Conservation (phyloP, 345 rosid species). For the Kandelia obovata region DNA sequence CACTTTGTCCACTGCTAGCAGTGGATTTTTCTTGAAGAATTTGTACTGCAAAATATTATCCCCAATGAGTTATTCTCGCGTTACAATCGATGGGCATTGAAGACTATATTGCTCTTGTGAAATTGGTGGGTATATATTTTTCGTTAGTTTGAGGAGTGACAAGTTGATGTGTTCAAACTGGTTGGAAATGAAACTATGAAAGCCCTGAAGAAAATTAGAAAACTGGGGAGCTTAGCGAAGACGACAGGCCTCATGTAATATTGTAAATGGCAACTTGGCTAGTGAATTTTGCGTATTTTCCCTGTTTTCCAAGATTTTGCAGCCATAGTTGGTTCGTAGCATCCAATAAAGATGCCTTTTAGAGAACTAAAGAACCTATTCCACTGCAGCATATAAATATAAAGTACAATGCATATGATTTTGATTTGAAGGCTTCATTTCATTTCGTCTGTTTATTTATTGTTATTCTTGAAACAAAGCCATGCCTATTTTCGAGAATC, state of each 20-base stretch:
- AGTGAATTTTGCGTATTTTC: not conserved
- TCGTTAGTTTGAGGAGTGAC: not conserved
- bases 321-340: not conserved
- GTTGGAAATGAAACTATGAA: too few relatives aligned
- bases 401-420: not conserved
- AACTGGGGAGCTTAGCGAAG: too few relatives aligned
- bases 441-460: not conserved
- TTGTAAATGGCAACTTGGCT: not conserved
- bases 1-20: too few relatives aligned
- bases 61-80: too few relatives aligned
- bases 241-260: too few relatives aligned
- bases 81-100: not conserved
- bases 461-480: slow-evolving; percentile 1
- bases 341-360: not conserved
- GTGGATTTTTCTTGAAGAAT: too few relatives aligned
- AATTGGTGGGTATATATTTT: too few relatives aligned
- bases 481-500: slow-evolving; percentile 1
- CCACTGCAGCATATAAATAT: too few relatives aligned
- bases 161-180: not conserved
- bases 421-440: not conserved
- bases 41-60: not conserved
- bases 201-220: too few relatives aligned
- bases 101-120: not conserved
- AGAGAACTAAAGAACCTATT: not conserved
- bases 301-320: not conserved